phyloP scores from a whole-genome alignment of 257 asterid genomes.

The Lycium ferocissimum region DNA sequence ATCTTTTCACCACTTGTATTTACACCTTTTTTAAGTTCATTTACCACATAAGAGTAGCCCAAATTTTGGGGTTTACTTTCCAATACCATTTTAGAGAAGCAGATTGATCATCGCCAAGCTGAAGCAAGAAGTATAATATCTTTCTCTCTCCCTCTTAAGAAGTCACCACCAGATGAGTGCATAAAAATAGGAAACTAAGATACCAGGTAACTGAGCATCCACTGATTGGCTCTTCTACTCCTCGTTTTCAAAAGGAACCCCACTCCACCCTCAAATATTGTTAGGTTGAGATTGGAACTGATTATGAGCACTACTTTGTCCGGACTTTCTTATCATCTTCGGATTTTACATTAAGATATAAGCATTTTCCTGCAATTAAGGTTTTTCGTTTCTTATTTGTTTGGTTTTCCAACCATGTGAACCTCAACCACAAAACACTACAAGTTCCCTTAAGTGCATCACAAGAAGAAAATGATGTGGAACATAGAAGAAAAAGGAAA shows the following conservation, averaged over 20 bases:
- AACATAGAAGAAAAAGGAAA: neutral
- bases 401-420: neutral
- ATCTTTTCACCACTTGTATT: no score
- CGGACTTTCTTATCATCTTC: neutral
- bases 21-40: neutral
- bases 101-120: neutral
- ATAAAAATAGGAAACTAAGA: neutral
- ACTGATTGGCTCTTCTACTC: neutral
- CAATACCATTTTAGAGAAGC: neutral
- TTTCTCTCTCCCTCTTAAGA: neutral
- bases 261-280: neutral
- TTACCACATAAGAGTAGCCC: neutral
- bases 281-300: neutral
- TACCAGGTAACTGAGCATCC: neutral
- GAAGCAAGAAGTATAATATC: neutral
- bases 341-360: neutral
- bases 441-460: neutral
- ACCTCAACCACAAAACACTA: neutral
- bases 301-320: neutral
- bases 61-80: neutral
- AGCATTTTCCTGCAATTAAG: neutral
- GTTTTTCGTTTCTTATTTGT: neutral
- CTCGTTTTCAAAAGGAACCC: neutral
- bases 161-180: neutral
- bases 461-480: neutral